Evolutionary conservation across 2,329 filamentous ascomycete genomes (phyloP).

Genomic region (Colletotrichum lentis): DNA sequence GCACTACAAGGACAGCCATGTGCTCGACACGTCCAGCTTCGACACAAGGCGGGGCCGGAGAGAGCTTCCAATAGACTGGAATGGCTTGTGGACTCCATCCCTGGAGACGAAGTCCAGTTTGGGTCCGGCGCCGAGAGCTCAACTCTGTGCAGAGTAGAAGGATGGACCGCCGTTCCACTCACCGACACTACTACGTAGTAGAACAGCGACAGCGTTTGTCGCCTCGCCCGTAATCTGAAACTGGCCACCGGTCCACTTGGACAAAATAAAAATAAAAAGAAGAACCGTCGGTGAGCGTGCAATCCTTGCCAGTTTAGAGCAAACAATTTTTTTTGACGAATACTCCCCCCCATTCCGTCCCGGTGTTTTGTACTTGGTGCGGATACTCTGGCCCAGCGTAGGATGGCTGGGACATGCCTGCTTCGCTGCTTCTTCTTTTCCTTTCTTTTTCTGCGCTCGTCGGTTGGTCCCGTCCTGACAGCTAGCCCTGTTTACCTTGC

Average conservation of each 20-base stretch:
- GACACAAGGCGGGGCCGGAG: not conserved
- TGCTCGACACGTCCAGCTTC: not conserved
- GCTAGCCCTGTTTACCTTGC: not conserved
- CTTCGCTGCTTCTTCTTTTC: not conserved
- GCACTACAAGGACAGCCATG: conserved; percentile 6
- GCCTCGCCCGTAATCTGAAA: conserved; percentile 21
- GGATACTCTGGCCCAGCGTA: not conserved
- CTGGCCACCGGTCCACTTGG: not conserved
- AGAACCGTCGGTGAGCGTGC: not conserved
- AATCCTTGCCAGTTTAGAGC: not conserved
- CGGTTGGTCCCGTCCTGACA: conserved; percentile 12
- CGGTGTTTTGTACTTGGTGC: not conserved
- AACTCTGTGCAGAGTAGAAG: too few relatives aligned
- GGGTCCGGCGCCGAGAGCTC: conserved; percentile 16
- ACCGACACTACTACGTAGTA: conserved; percentile 4
- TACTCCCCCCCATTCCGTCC: not conserved
- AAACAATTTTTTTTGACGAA: not conserved
- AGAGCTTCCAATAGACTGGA: conserved; percentile 1
- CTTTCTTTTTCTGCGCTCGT: not conserved
- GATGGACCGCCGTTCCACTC: conserved; percentile 18
- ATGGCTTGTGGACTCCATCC: not conserved
- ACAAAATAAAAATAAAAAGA: too few relatives aligned
- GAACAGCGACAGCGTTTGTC: not conserved
- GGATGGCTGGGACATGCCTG: not conserved
- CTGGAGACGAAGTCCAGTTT: not conserved